phyloP scores from a whole-genome alignment of 345 rosid species.

The Garcia nutans region DNA sequence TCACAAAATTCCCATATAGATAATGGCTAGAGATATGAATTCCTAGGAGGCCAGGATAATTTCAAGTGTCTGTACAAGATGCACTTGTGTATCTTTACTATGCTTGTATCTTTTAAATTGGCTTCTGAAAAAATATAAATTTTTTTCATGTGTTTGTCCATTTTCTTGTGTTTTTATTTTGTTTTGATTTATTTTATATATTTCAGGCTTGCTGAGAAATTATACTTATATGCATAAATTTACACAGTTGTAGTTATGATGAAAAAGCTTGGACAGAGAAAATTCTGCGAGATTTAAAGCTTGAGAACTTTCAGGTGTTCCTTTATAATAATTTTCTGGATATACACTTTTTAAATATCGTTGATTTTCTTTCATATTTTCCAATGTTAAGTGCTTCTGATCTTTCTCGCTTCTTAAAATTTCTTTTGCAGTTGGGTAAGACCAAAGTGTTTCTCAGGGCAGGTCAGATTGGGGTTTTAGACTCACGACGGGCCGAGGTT shows the following conservation, averaged over 20 bases:
- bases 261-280: conserved; percentile 74
- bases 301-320: conserved; percentile 86
- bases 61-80: not conserved
- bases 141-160: not conserved
- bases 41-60: not conserved
- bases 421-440: conserved; percentile 75
- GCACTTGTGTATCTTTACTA: not conserved
- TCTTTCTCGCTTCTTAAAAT: conserved; percentile 16
- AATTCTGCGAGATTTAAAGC: conserved; percentile 65
- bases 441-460: conserved; percentile 95
- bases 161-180: not conserved
- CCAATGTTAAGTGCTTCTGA: conserved; percentile 2
- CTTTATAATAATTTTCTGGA: not conserved
- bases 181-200: not conserved
- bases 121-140: not conserved
- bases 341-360: not conserved
- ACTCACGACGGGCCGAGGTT: conserved; percentile 78
- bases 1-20: not conserved
- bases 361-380: not conserved
- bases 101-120: not conserved
- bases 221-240: not conserved
- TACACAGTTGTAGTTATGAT: conserved; percentile 51
- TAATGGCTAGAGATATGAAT: not conserved
- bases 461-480: conserved; percentile 93
- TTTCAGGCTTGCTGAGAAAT: conserved; percentile 5